Evolutionary conservation across 2,329 filamentous ascomycete species (phyloP).

Genomic region (Fusarium oligoseptatum): DNA sequence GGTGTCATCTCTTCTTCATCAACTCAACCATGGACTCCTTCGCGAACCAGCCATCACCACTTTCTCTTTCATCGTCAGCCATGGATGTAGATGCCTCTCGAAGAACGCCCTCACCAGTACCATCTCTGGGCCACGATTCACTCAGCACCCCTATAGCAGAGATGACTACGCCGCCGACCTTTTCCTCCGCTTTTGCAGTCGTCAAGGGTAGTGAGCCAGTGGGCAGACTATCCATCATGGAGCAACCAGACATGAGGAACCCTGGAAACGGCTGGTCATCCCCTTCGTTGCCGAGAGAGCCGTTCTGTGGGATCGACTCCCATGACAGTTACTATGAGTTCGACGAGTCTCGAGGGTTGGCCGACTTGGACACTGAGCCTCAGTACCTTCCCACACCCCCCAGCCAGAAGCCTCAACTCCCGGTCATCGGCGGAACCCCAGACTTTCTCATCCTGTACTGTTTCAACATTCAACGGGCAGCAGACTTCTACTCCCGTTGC

Average conservation of each 20-base stretch:
- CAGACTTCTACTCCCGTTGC: constrained; percentile 41
- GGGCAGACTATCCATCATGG: constrained; percentile 13
- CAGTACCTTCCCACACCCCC: not conserved
- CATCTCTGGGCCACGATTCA: constrained; percentile 34
- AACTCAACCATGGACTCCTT: constrained; percentile 29
- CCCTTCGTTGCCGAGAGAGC: constrained; percentile 20
- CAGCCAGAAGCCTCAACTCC: constrained; percentile 13
- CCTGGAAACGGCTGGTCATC: constrained; percentile 22
- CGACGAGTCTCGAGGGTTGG: not conserved
- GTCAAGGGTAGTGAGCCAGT: constrained; percentile 11
- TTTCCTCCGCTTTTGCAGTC: constrained; percentile 23
- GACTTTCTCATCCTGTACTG: constrained; percentile 44
- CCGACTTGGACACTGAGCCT: not conserved
- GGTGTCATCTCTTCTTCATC: not conserved
- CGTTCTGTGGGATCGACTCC: constrained; percentile 10
- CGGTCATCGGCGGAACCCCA: constrained; percentile 27
- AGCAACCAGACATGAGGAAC: constrained; percentile 1
- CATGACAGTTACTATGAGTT: not conserved
- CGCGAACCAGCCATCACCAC: constrained; percentile 17
- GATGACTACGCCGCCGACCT: constrained; percentile 34
- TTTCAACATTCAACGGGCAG: constrained; percentile 39
- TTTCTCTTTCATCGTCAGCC: constrained; percentile 35
- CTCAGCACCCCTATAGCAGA: constrained; percentile 35
- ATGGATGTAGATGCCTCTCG: constrained; percentile 34
- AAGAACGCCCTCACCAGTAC: constrained; percentile 36